These are phyloP conservation scores for Adiantum capillusveneris DNA, from an alignment of 75 land plant genomes.

Conservation along the genomic window DNA sequence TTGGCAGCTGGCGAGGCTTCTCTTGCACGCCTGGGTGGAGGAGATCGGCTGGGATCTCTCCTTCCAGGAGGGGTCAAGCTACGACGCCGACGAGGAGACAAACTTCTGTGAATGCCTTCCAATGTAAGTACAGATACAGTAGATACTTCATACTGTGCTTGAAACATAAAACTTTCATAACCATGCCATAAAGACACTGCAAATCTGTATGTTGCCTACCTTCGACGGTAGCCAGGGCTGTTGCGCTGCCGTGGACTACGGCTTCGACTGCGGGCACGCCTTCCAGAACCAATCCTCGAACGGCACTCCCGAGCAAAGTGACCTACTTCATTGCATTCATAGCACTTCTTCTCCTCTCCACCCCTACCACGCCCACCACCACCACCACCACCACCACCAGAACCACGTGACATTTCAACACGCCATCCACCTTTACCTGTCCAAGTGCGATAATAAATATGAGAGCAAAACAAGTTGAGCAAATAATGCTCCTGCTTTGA, in stretches of 20 bases:
- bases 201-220: no score
- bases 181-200: no score
- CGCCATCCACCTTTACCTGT: slow-evolving; percentile 98
- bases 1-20: no score
- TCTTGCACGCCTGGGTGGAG: no score
- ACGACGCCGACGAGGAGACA: no score
- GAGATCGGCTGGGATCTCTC: no score
- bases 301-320: slow-evolving; percentile 98
- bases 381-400: slow-evolving; percentile 59
- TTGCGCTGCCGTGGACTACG: slow-evolving; percentile 63
- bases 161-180: no score
- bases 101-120: no score
- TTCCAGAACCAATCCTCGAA: slow-evolving; percentile 53
- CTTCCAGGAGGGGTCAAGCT: no score
- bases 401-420: slow-evolving; percentile 88
- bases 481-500: not conserved
- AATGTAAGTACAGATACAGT: no score
- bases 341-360: slow-evolving; percentile 86
- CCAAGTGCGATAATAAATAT: not conserved
- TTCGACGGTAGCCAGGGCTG: slow-evolving; percentile 50
- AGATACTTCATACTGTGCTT: no score
- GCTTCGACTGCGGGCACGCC: slow-evolving; percentile 57
- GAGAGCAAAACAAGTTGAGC: not conserved
- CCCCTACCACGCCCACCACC: slow-evolving; percentile 61
- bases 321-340: slow-evolving; percentile 96